Percentiles rank a stretch among this genome's conserved stretches.
phyloP scores from a whole-genome alignment of 2,329 filamentous ascomycete genomes.

The Alternaria alternata region DNA sequence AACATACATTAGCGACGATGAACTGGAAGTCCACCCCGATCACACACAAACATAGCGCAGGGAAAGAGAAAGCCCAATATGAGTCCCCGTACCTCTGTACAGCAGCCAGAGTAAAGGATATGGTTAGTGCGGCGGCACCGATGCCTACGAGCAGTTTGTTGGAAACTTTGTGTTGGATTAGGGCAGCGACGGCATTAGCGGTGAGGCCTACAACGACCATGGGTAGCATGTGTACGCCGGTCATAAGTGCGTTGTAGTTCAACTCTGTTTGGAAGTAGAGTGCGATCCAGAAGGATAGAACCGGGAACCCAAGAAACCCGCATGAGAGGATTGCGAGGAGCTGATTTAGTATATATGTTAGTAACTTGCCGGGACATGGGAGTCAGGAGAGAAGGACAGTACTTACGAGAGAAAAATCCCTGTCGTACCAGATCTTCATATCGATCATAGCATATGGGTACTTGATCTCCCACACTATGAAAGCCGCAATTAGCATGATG shows the following conservation, averaged over 20 bases:
- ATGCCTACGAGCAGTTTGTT: slow-evolving; percentile 69
- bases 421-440: slow-evolving; percentile 67
- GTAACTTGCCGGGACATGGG: background rate
- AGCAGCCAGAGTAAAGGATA: slow-evolving; percentile 62
- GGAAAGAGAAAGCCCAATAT: slow-evolving; percentile 74
- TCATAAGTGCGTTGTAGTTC: slow-evolving; percentile 62
- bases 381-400: no score
- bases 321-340: slow-evolving; percentile 65
- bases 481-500: slow-evolving; percentile 62
- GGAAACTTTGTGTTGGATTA: slow-evolving; percentile 68
- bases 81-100: slow-evolving; percentile 63
- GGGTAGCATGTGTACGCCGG: slow-evolving; percentile 70
- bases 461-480: slow-evolving; percentile 69
- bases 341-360: slow-evolving; percentile 21
- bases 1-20: slow-evolving; percentile 70
- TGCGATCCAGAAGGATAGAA: slow-evolving; percentile 69
- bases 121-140: slow-evolving; percentile 56
- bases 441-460: slow-evolving; percentile 57
- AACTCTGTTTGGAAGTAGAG: slow-evolving; percentile 70
- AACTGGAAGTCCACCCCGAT: slow-evolving; percentile 74
- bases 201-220: slow-evolving; percentile 69
- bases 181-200: slow-evolving; percentile 69
- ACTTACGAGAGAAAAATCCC: slow-evolving; percentile 68
- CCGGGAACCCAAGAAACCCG: slow-evolving; percentile 70
- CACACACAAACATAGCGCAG: slow-evolving; percentile 67